Conservation (phyloP, 768 basidiomycete genomes). For the Mycena alexandri region DNA sequence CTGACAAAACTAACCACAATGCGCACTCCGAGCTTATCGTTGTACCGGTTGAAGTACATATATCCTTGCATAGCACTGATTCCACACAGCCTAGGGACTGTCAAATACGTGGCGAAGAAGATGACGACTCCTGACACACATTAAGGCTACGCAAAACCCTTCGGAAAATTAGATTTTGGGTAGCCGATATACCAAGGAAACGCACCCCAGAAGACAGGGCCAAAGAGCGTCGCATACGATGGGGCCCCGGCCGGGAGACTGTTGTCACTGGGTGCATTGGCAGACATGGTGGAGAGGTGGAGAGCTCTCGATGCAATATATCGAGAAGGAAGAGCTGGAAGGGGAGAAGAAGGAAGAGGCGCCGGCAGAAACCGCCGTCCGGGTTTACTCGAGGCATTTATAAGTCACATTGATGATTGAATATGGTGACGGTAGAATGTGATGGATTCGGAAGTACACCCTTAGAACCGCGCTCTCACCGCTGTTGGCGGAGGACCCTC, state of each 20-base stretch:
- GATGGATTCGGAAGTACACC: too few species aligned
- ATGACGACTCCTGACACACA: conserved; percentile 13
- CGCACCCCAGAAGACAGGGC: conserved; percentile 36
- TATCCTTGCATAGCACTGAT: conserved; percentile 32
- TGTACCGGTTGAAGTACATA: conserved; percentile 36
- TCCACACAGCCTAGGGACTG: conserved; percentile 19
- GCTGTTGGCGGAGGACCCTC: too few species aligned
- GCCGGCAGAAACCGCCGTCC: background rate
- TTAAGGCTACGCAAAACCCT: conserved; percentile 29
- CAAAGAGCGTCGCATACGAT: conserved; percentile 27
- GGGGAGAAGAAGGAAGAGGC: background rate
- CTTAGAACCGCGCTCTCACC: too few species aligned
- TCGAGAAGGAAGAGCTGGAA: too few species aligned
- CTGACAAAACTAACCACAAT: conserved; percentile 18
- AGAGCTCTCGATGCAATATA: too few species aligned
- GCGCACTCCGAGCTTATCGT: conserved; percentile 30
- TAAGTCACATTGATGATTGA: conserved; percentile 10
- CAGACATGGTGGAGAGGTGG: conserved; percentile 24
- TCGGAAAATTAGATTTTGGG: background rate
- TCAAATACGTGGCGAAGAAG: background rate
- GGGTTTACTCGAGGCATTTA: background rate
- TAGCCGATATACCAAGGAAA: background rate
- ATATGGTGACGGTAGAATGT: background rate
- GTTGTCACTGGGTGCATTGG: background rate
- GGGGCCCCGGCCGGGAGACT: background rate